phyloP scores from a whole-genome alignment of 495 filamentous ascomycete species.

The Penicillium turbatum region DNA sequence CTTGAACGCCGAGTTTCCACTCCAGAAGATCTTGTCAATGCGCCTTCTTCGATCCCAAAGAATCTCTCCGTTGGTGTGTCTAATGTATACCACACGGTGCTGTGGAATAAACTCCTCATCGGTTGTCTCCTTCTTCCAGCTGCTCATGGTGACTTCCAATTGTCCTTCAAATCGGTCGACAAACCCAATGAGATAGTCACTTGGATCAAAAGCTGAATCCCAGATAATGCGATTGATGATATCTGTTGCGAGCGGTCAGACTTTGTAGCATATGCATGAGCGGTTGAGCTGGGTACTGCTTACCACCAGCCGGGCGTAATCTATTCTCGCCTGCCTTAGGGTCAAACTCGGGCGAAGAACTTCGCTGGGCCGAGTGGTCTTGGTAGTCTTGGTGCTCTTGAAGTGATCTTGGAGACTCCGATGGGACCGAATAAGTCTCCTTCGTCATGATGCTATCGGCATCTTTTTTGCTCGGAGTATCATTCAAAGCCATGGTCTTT shows the following conservation, averaged over 20 bases:
- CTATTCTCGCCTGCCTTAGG: constrained; percentile 10
- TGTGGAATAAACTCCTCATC: constrained; percentile 84
- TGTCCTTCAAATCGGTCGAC: constrained; percentile 67
- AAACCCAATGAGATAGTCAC: constrained; percentile 70
- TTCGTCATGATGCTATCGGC: too few relatives aligned
- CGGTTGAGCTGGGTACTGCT: neutral
- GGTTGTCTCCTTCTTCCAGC: constrained; percentile 72
- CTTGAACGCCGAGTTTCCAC: constrained; percentile 43
- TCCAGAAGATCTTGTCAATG: constrained; percentile 57
- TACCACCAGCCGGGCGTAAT: constrained; percentile 11
- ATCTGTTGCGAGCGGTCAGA: constrained; percentile 36
- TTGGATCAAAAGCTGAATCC: constrained; percentile 57
- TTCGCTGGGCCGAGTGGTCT: neutral
- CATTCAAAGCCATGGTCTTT: too few relatives aligned
- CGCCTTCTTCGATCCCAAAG: constrained; percentile 56
- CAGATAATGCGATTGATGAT: constrained; percentile 70
- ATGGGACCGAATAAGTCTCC: too few relatives aligned
- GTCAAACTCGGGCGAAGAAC: neutral
- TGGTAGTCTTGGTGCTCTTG: too few relatives aligned
- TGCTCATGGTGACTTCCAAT: constrained; percentile 56
- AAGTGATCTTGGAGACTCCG: too few relatives aligned
- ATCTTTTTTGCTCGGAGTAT: too few relatives aligned
- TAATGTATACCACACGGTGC: constrained; percentile 73
- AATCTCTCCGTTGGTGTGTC: constrained; percentile 43
- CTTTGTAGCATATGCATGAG: neutral